Conservation (phyloP, 768 basidiomycete species). For the Lactarius quietus region DNA sequence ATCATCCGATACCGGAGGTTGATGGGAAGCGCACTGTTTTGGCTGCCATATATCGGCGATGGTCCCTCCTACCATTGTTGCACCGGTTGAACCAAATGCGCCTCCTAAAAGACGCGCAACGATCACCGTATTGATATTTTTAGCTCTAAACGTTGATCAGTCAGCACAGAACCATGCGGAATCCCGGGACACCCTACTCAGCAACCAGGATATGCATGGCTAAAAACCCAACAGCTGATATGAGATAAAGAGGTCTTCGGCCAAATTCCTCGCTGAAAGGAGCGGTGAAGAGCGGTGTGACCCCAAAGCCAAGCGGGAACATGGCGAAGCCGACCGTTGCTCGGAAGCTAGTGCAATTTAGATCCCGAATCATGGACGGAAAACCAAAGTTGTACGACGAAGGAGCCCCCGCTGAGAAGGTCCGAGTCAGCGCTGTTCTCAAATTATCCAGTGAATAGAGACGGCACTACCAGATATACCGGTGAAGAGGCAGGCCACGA, state of each 20-base stretch:
- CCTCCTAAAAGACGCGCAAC: conserved; percentile 63
- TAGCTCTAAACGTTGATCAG: conserved; percentile 30
- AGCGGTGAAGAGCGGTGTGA: conserved; percentile 62
- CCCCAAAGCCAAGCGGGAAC: conserved; percentile 57
- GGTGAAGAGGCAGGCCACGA: conserved; percentile 47
- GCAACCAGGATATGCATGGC: conserved; percentile 47
- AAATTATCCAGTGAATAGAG: neutral
- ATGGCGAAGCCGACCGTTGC: conserved; percentile 40
- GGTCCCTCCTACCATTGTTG: conserved; percentile 73
- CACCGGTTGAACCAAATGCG: conserved; percentile 62
- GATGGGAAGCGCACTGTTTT: conserved; percentile 43
- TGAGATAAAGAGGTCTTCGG: conserved; percentile 54
- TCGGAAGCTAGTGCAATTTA: conserved; percentile 34
- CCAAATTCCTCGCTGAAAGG: conserved; percentile 75
- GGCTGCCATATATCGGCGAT: conserved; percentile 67
- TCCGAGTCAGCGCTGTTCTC: neutral
- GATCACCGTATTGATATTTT: conserved; percentile 59
- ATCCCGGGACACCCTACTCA: conserved; percentile 33
- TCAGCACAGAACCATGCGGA: neutral
- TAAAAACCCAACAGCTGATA: conserved; percentile 47
- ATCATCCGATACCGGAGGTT: neutral
- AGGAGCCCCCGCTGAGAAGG: conserved; percentile 43
- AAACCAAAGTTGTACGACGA: conserved; percentile 55
- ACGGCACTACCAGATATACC: conserved; percentile 42
- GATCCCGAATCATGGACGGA: conserved; percentile 48